Conservation (phyloP, 2,329 filamentous ascomycete genomes). For the Seiridium cupressi region DNA sequence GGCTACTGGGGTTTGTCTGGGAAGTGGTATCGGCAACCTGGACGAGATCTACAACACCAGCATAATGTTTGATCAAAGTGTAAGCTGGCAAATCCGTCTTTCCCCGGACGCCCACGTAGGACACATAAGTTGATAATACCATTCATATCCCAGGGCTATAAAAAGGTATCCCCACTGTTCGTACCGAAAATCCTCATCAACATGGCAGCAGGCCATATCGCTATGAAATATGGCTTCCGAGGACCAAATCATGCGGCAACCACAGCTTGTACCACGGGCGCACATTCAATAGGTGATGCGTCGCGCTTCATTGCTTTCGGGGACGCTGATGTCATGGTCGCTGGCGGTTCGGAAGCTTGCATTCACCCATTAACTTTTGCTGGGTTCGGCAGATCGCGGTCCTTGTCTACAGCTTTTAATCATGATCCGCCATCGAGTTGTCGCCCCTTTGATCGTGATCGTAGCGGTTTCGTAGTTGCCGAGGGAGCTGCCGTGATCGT, state of each 20-base stretch:
- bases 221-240: conserved; percentile 85
- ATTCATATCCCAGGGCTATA: conserved; percentile 66
- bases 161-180: conserved; percentile 89
- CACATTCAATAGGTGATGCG: conserved; percentile 92
- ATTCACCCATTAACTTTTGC: conserved; percentile 92
- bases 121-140: conserved; percentile 9
- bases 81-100: conserved; percentile 38
- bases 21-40: conserved; percentile 92
- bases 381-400: conserved; percentile 85
- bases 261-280: conserved; percentile 94
- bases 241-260: conserved; percentile 92
- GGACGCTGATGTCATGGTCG: conserved; percentile 92
- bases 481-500: conserved; percentile 88
- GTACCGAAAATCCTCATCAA: conserved; percentile 94
- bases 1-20: conserved; percentile 84
- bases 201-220: conserved; percentile 89
- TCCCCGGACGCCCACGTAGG: background rate
- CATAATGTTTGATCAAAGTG: conserved; percentile 69
- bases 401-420: conserved; percentile 80
- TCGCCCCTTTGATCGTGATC: conserved; percentile 78
- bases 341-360: conserved; percentile 93
- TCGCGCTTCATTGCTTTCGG: conserved; percentile 88
- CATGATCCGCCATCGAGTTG: conserved; percentile 68
- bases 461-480: conserved; percentile 86
- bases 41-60: conserved; percentile 87